These are phyloP conservation scores for Spathaspora jeffriesii DNA, from an alignment of 1,139 yeast genomes.

Conservation along the genomic window DNA sequence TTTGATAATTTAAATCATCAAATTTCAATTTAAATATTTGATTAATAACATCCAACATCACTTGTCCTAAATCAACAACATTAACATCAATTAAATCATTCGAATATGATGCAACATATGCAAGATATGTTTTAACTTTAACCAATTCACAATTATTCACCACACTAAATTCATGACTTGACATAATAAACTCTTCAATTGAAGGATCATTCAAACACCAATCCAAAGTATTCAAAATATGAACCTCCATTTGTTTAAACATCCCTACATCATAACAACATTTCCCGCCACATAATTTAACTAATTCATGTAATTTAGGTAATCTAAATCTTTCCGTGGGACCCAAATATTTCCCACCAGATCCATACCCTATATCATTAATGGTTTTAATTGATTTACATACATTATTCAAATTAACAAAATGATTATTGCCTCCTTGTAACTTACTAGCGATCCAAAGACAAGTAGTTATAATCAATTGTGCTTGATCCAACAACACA, in stretches of 20 bases:
- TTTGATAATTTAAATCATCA: constrained; percentile 10
- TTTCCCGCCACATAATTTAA: constrained; percentile 59
- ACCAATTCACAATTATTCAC: constrained; percentile 28
- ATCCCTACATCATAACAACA: constrained; percentile 60
- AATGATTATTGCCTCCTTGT: constrained; percentile 72
- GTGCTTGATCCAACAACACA: constrained; percentile 61
- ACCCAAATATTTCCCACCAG: constrained; percentile 62
- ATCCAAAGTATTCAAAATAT: constrained; percentile 57
- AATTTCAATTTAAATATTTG: constrained; percentile 18
- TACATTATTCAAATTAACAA: constrained; percentile 46
- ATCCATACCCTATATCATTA: constrained; percentile 45
- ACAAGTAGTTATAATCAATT: constrained; percentile 65
- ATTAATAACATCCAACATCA: constrained; percentile 37
- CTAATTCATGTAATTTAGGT: constrained; percentile 63
- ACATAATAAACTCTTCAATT: constrained; percentile 50
- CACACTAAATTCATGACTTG: constrained; percentile 32
- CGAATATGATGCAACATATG: constrained; percentile 37
- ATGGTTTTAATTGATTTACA: constrained; percentile 34
- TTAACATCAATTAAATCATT: constrained; percentile 36
- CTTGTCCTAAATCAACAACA: constrained; percentile 33
- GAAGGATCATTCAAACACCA: constrained; percentile 65
- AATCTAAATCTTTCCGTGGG: constrained; percentile 69
- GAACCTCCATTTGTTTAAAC: constrained; percentile 57
- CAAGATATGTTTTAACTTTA: constrained; percentile 37
- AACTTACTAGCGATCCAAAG: constrained; percentile 66